Percentiles rank a stretch among this genome's conserved stretches.
Conservation (phyloP, 108 stramenopile genomes). For the Stephanodiscus triporus region DNA sequence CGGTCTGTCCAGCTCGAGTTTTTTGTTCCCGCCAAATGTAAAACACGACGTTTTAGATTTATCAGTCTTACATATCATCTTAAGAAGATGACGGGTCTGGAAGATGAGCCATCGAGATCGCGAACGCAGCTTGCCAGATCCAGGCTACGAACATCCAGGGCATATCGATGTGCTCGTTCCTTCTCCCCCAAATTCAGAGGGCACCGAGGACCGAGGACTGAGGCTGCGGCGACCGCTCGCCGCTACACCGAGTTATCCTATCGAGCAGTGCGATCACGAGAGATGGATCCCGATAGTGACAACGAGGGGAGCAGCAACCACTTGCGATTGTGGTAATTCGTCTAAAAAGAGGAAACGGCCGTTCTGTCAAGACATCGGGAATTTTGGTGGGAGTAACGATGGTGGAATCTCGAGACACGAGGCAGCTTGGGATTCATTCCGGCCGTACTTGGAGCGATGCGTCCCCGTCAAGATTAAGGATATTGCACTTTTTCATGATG, state of each 20-base stretch:
- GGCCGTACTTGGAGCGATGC: constrained; percentile 29
- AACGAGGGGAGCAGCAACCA: background rate
- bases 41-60: no score
- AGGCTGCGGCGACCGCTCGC: background rate
- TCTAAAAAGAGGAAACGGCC: constrained; percentile 1
- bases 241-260: constrained; percentile 23
- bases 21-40: no score
- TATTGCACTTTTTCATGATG: constrained; percentile 19
- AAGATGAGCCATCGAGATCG: no score
- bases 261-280: constrained; percentile 28
- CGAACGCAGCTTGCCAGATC: background rate
- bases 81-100: no score
- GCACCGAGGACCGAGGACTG: background rate
- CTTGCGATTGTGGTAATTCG: background rate
- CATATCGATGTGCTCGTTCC: constrained; percentile 26
- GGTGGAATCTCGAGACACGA: background rate
- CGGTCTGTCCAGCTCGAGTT: no score
- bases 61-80: no score
- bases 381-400: background rate
- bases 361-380: background rate
- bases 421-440: constrained; percentile 31
- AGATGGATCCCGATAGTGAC: constrained; percentile 9
- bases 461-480: constrained; percentile 36
- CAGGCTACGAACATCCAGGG: constrained; percentile 24
- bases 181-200: background rate